Conservation (phyloP, 441 rosid species). For the Francoa sonchifolia region DNA sequence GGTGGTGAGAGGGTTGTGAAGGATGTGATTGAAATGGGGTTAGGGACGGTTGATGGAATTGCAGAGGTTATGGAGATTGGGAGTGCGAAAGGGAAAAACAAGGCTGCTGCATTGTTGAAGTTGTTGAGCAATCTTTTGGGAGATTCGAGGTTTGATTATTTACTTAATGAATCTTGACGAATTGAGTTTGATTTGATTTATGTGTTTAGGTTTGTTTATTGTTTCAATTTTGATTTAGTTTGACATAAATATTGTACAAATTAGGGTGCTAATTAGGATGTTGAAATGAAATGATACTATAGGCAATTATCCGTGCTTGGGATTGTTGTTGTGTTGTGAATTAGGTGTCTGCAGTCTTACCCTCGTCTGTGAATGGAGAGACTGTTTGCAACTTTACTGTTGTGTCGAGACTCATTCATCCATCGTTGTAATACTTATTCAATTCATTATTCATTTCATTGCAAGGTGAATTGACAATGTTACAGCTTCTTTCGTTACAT, state of each 20-base stretch:
- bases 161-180: conserved; percentile 16
- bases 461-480: too few species aligned
- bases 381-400: too few species aligned
- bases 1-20: conserved; percentile 35
- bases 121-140: conserved; percentile 11
- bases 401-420: too few species aligned
- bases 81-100: conserved; percentile 46
- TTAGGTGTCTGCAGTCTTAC: too few species aligned
- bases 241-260: not conserved
- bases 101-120: conserved; percentile 47
- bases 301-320: too few species aligned
- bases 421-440: too few species aligned
- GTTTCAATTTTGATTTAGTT: not conserved
- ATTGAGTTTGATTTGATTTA: not conserved
- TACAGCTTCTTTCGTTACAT: too few species aligned
- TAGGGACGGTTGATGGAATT: conserved; percentile 44
- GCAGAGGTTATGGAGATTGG: conserved; percentile 45
- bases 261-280: not conserved
- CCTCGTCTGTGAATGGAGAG: too few species aligned
- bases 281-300: too few species aligned
- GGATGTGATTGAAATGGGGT: conserved; percentile 35
- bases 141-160: conserved; percentile 20
- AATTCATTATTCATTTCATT: too few species aligned
- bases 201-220: too few species aligned
- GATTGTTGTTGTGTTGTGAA: too few species aligned